Evolutionary conservation across 1,284 basidiomycete genomes (phyloP).

Genomic region (Boletellus deceptivus): DNA sequence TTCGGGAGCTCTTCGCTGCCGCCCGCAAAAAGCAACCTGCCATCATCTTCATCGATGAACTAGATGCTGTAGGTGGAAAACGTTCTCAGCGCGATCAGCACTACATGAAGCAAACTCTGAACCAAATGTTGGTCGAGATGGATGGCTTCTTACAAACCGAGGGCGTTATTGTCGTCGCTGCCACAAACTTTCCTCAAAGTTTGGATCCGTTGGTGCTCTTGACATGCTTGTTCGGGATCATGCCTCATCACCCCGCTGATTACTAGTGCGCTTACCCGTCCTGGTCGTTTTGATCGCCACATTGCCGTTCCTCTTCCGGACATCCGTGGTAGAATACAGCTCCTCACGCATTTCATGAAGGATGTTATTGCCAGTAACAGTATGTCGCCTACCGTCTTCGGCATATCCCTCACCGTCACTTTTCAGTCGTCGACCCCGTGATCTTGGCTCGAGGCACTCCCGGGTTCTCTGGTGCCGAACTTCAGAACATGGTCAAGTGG

Average conservation of each 20-base stretch:
- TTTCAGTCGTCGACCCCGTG: conserved; percentile 73
- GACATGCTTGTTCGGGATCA: conserved; percentile 1
- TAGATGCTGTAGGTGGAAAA: conserved; percentile 93
- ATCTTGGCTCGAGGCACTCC: conserved; percentile 88
- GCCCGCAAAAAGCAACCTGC: conserved; percentile 94
- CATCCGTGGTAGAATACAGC: conserved; percentile 83
- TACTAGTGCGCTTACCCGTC: conserved; percentile 82
- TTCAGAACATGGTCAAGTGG: conserved; percentile 92
- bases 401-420: neutral
- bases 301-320: conserved; percentile 90
- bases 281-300: conserved; percentile 90
- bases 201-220: conserved; percentile 69
- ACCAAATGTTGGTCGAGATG: conserved; percentile 93
- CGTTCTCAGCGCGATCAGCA: conserved; percentile 85
- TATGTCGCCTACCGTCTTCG: conserved; percentile 30
- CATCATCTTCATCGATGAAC: conserved; percentile 93
- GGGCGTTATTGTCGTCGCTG: conserved; percentile 91
- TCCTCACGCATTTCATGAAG: conserved; percentile 86
- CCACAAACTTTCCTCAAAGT: conserved; percentile 93
- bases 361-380: conserved; percentile 66
- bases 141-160: conserved; percentile 92
- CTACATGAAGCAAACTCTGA: conserved; percentile 90
- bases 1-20: conserved; percentile 92
- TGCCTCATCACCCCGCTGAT: conserved; percentile 18
- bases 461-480: conserved; percentile 88